Evolutionary conservation across 352 stramenopile genomes (phyloP), one percentile per base, ranked within the genome.

Genomic region (Pythium dissimile): DNA sequence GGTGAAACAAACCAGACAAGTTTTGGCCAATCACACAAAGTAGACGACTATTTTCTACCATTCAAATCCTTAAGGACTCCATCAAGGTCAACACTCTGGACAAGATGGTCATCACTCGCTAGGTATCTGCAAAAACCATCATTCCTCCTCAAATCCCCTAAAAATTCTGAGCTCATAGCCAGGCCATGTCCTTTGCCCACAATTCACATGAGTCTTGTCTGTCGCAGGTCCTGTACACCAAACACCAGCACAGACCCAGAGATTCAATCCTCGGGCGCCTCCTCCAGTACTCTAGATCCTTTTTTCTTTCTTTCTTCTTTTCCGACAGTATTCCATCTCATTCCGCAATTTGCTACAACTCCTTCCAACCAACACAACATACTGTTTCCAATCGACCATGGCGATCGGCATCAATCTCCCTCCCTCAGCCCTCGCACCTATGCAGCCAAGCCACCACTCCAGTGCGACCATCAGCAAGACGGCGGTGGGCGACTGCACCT

Each of bases 401-500:
- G 43, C 43, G 10, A 50, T 50, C 43, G 43, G 43, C 5, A 27
- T 48, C 23, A 23, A 10, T 3, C 12, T 50, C 24, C n/a, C 39
- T 9, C 51, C 51, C 18, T 24, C 38, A 16, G 18, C 34, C 1
- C 23, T 50, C 38, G 54, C 27, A 24, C 13, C 35, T 15, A 28
- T 43, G 5, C 7, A 12, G 13, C 15, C n/a, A 18, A 15, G 41
- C 6, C 23, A 54, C 34, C 35, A 41, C n/a, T 7, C 11, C 18
- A 31, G n/a, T 7, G 18, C 42, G 23, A 50, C 55, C 18, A 16
- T 43, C 6, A 13, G 21, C 35, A 50, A 43, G n/a, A 39, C 44
- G 18, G 16, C 47, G 13, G 12, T 10, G 9, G 20, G 15, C 11
- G 26, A 41, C 13, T 79, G 71, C 58, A 75, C 60, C 7, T 79